phyloP scores from a whole-genome alignment of 306 rosid species.

The Echinosophora koreensis region DNA sequence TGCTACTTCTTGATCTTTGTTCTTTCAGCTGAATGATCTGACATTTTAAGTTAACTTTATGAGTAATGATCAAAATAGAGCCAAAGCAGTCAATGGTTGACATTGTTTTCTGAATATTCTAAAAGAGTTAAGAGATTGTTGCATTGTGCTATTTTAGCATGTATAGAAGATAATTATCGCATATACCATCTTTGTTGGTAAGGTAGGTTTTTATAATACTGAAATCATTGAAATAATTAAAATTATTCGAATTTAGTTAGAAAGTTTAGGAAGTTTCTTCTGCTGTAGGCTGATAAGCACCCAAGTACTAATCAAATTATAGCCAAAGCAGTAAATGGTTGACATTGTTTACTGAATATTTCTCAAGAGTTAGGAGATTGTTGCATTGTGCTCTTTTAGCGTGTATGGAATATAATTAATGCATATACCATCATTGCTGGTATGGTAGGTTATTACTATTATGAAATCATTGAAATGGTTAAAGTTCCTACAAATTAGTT shows the following conservation, averaged over 20 bases:
- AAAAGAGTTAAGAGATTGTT: not conserved
- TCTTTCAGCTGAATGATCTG: slow-evolving; percentile 19
- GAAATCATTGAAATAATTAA: slow-evolving; percentile 31
- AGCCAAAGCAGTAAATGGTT: no score
- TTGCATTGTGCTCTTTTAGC: no score
- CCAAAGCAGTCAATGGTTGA: slow-evolving; percentile 29
- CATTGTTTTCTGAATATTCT: slow-evolving; percentile 35
- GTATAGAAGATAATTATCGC: slow-evolving; percentile 5
- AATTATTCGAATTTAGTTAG: not conserved
- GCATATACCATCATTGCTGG: slow-evolving; percentile 1
- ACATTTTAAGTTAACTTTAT: not conserved
- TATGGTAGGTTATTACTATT: not conserved
- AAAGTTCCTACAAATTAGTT: not conserved
- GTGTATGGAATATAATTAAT: not conserved
- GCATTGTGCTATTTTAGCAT: not conserved
- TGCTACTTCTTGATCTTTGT: slow-evolving; percentile 27
- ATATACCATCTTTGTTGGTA: not conserved
- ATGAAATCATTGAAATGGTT: slow-evolving; percentile 29
- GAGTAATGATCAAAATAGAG: slow-evolving; percentile 23
- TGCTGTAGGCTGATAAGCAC: no score
- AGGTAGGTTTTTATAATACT: not conserved
- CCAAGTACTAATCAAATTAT: no score
- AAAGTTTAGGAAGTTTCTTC: not conserved
- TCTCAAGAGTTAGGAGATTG: no score
- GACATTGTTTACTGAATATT: no score